Evolutionary conservation across 441 rosid species (phyloP), one percentile per base, ranked within the genome.

Genomic region (Arabidopsis hybrid): DNA sequence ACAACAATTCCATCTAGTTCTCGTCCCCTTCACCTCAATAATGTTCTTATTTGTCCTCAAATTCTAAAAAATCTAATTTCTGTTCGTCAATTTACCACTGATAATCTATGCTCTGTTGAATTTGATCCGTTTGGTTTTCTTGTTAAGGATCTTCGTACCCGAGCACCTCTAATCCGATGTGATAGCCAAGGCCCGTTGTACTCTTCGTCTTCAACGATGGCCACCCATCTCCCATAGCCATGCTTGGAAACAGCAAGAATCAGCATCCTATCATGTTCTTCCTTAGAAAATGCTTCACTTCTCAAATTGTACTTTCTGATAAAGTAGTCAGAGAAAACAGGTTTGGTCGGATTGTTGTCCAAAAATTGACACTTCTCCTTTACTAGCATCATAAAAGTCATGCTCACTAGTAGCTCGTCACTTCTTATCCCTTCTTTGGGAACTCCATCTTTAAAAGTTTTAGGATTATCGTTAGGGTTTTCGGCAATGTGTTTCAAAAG

Each of bases 191-290:
- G 51, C 0, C 66, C 51, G 0, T 7, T 42, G 0, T 61, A 61
- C 2, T 13, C 17, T 2, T 82, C 80, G 78, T 95, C 97, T 65
- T 87, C 90, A 59, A 88, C 82, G 38, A 95, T 89, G 36, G 85
- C 80, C 79, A 85, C 86, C 98, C 98, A 95, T 78, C 87, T 82
- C 74, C 91, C 91, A 78, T 86, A 87, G 12, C 98, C 99, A 69
- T 92, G 91, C 88, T 84, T 91, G 6, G 69, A 77, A 35, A 95
- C 91, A 26, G 94, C 98, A 66, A 78, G 80, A 29, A 95, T 80
- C 60, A 95, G 60, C 55, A 83, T 31, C 26, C 61, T 71, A 82
- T 95, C 98, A 69, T 93, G 95, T 47, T 89, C 95, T 73, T 83
- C 85, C 62, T 86, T 91, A 95, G 96, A 89, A 75, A 55, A 68